Evolutionary conservation across 2,329 filamentous ascomycete species (phyloP), one percentile per base, ranked within the genome.

Genomic region (Coniochaeta sp.): DNA sequence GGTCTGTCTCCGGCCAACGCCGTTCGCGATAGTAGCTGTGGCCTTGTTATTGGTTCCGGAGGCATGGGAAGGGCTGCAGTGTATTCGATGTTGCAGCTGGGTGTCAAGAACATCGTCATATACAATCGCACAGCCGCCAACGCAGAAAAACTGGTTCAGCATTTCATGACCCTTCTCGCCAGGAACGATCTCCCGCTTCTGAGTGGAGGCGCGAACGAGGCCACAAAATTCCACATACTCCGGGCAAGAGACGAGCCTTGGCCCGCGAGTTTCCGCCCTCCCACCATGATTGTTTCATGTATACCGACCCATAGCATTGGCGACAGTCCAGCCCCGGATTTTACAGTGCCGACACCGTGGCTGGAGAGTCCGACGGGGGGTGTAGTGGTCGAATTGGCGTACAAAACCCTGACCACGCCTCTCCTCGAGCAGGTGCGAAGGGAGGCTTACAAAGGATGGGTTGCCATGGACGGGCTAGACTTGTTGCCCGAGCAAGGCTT

Each of bases 21-120:
- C 1, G 77, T 86, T 0, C 74, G 81, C 3, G 71, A 78, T 0
- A 72, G 67, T 9, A 77, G 75, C 2, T 78, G 73, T 1, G 82
- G 77, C 0, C 69, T 86, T 13, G 75, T 86, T 20, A 76, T 86
- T 27, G 83, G 83, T 26, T 82, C 83, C 1, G 83, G 83, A 7
- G 87, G 88, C 6, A 91, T 91, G 87, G 87, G 86, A 8, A 77
- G 88, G 54, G 86, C 87, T 3, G 85, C 87, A 2, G 79, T 89
- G 2, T 92, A 92, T 59, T 83, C 87, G 1, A 83, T 92, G 79
- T 74, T 91, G 22, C 86, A 88, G 59, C 74, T 91, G 7, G 88
- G 87, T 3, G 87, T 90, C 48, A 81, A 82, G 54, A 87, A 87
- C 57, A 86, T 92, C 47, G 83, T 86, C 57, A 78, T 92, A 20